phyloP scores from a whole-genome alignment of 768 basidiomycete species.

The Daedaleopsis sinensis region DNA sequence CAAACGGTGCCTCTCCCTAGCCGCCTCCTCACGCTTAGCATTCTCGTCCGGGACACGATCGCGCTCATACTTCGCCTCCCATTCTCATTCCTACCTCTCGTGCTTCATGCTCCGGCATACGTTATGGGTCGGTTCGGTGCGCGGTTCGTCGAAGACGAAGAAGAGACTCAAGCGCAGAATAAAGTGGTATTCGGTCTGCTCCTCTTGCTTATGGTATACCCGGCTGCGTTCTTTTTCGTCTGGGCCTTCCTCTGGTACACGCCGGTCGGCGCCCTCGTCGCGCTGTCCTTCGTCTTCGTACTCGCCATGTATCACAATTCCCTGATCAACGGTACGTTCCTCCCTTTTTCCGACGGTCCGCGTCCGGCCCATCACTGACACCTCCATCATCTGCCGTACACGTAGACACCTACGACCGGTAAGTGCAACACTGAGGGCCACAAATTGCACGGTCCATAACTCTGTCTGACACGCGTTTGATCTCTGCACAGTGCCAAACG shows the following conservation, averaged over 20 bases:
- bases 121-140: slow-evolving; percentile 78
- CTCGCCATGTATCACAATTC: slow-evolving; percentile 86
- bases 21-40: slow-evolving; percentile 76
- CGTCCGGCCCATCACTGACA: background rate
- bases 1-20: slow-evolving; percentile 75
- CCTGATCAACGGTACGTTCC: slow-evolving; percentile 78
- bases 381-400: background rate
- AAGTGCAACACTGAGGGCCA: slow-evolving; percentile 23
- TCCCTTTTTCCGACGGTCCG: slow-evolving; percentile 7
- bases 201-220: slow-evolving; percentile 78
- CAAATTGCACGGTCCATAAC: background rate
- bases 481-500: slow-evolving; percentile 69
- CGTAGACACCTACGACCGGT: slow-evolving; percentile 81
- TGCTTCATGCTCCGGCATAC: slow-evolving; percentile 87
- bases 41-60: slow-evolving; percentile 80
- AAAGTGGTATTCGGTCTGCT: slow-evolving; percentile 90
- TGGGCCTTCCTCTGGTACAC: slow-evolving; percentile 87
- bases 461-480: slow-evolving; percentile 12
- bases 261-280: slow-evolving; percentile 70
- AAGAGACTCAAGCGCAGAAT: slow-evolving; percentile 96
- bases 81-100: slow-evolving; percentile 85
- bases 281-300: slow-evolving; percentile 68
- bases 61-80: slow-evolving; percentile 74
- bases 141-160: slow-evolving; percentile 76
- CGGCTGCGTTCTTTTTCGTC: slow-evolving; percentile 78